phyloP scores from a whole-genome alignment of 1,284 basidiomycete genomes.

The Acaromyces ingoldii region DNA sequence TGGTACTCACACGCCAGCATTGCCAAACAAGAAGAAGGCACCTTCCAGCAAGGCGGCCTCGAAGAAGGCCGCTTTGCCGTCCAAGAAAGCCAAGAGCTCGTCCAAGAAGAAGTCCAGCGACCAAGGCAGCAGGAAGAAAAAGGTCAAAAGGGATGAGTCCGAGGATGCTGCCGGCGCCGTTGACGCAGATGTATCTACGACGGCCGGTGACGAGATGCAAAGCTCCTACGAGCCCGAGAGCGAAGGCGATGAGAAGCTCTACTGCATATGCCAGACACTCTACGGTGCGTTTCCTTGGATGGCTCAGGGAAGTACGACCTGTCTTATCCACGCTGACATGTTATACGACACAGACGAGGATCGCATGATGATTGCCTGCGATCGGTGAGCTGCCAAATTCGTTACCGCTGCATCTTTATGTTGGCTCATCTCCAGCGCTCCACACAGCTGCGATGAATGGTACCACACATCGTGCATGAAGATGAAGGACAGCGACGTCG shows the following conservation, averaged over 20 bases:
- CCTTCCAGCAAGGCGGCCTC: no score
- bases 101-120: no score
- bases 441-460: constrained; percentile 18
- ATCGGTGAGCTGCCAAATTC: neutral
- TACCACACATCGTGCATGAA: constrained; percentile 19
- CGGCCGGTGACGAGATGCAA: no score
- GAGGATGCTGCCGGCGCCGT: no score
- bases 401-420: neutral
- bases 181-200: no score
- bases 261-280: constrained; percentile 17
- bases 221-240: no score
- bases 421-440: neutral
- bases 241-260: constrained; percentile 12
- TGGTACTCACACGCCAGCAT: no score
- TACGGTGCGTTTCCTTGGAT: constrained; percentile 10
- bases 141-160: no score
- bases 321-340: neutral
- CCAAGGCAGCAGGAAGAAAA: no score
- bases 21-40: no score
- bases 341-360: constrained; percentile 11
- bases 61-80: no score
- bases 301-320: neutral
- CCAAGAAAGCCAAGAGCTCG: no score
- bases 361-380: constrained; percentile 21
- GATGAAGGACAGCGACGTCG: constrained; percentile 13